A percentile compares a stretch with the other conserved stretches of the same genome.
phyloP scores from a whole-genome alignment of 2,329 filamentous ascomycete genomes.

The Scedosporium dehoogii region DNA sequence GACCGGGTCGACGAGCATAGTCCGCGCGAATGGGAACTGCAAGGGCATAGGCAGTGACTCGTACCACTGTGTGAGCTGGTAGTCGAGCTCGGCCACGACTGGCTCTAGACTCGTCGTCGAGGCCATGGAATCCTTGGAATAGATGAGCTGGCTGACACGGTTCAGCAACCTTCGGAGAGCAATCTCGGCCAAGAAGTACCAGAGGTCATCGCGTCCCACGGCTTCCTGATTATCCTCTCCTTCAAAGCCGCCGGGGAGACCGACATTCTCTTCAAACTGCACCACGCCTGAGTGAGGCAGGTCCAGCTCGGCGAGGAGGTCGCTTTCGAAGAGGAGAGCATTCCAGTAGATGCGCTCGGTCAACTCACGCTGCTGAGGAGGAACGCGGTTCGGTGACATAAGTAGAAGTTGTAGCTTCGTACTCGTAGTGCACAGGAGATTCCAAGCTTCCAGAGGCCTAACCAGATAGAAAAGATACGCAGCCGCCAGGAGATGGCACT shows the following conservation, averaged over 20 bases:
- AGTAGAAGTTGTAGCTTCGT: conserved; percentile 73
- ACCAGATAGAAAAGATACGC: conserved; percentile 79
- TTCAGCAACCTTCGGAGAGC: conserved; percentile 68
- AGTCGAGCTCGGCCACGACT: conserved; percentile 71
- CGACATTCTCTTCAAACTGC: conserved; percentile 71
- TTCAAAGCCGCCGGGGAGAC: conserved; percentile 68
- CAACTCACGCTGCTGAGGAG: conserved; percentile 60
- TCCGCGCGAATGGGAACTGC: conserved; percentile 65
- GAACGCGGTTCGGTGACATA: conserved; percentile 62
- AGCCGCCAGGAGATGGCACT: conserved; percentile 71
- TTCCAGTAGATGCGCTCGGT: conserved; percentile 80
- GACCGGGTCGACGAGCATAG: conserved; percentile 59
- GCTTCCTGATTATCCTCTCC: conserved; percentile 55
- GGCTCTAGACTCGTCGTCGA: conserved; percentile 67
- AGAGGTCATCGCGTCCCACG: conserved; percentile 65
- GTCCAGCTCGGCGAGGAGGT: conserved; percentile 69
- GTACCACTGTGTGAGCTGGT: conserved; percentile 77
- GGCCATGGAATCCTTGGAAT: conserved; percentile 61
- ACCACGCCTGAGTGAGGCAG: conserved; percentile 76
- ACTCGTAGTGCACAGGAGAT: conserved; percentile 65
- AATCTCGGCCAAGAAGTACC: conserved; percentile 81
- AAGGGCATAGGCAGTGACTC: conserved; percentile 64
- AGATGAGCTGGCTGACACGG: conserved; percentile 69
- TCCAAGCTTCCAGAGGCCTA: conserved; percentile 76
- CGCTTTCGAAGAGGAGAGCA: conserved; percentile 68